Evolutionary conservation across 805 yeast species (phyloP), one percentile per base, ranked within the genome.

Genomic region (Starmerella geochares): DNA sequence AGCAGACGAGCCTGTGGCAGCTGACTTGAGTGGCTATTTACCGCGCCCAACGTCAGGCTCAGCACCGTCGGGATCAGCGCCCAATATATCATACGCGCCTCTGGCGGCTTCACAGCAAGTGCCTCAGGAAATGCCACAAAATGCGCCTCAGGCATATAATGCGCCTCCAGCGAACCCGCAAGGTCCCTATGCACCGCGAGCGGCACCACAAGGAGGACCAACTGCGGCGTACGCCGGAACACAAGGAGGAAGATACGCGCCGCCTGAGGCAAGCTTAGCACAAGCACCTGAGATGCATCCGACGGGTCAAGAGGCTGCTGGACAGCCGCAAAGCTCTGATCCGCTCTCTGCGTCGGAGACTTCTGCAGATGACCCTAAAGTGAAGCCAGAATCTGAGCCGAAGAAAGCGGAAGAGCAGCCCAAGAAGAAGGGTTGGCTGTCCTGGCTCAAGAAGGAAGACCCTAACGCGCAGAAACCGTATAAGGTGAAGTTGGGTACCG

Each of bases 401-500:
- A 27, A n/a, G 20, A 42, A 46, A 37, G 27, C 40, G 11, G 38
- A 59, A 55, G 48, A 53, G 53, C 38, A 50, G 32, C 49, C 57
- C 56, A 49, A 46, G n/a, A 56, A 62, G 50, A 63, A 64, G 48
- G 72, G 74, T 5, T 70, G 74, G 74, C 65, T 71, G 38, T 73
- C 81, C 8, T 83, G 94, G 85, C 66, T 83, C 52, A 71, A 75
- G 49, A 64, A 70, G 59, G 74, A 71, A 40, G 71, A 69, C 54
- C 65, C 67, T 43, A 73, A 73, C 40, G 75, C 78, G 47, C 86
- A 85, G 35, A 85, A 84, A 61, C 83, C 87, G 0, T 74, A 80
- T 54, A 77, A 78, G 55, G 97, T 96, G 32, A 86, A 92, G 57
- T 68, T 92, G 47, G 53, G 53, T 1, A 85, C 83, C 50, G 75